Conservation (phyloP, 805 yeast genomes). For the Millerozyma miso region DNA sequence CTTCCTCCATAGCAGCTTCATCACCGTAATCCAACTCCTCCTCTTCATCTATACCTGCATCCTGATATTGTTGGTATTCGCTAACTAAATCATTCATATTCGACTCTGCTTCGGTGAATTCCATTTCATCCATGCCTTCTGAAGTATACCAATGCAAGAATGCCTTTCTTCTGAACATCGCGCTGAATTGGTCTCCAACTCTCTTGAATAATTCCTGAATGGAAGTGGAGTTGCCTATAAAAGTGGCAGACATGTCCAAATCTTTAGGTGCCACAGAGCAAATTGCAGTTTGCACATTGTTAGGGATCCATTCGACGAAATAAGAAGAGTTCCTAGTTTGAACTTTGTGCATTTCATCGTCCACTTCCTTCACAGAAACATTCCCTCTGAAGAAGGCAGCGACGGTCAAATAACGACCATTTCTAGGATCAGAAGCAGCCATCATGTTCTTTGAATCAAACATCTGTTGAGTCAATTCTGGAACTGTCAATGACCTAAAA, state of each 20-base stretch:
- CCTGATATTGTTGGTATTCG: slow-evolving; percentile 91
- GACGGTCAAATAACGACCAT: slow-evolving; percentile 87
- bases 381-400: slow-evolving; percentile 95
- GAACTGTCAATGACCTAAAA: slow-evolving; percentile 80
- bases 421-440: slow-evolving; percentile 91
- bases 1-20: slow-evolving; percentile 58
- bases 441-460: slow-evolving; percentile 90
- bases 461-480: slow-evolving; percentile 91
- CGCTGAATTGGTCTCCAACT: slow-evolving; percentile 83
- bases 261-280: slow-evolving; percentile 88
- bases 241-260: slow-evolving; percentile 86
- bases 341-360: slow-evolving; percentile 84
- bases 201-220: slow-evolving; percentile 88
- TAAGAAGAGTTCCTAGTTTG: slow-evolving; percentile 77
- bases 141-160: slow-evolving; percentile 94
- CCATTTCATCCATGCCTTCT: slow-evolving; percentile 96
- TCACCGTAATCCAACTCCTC: slow-evolving; percentile 68
- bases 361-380: slow-evolving; percentile 89
- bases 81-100: slow-evolving; percentile 84
- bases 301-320: slow-evolving; percentile 96
- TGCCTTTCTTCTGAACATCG: slow-evolving; percentile 91
- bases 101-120: slow-evolving; percentile 90
- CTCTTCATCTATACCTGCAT: slow-evolving; percentile 71
- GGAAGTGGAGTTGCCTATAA: slow-evolving; percentile 89
- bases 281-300: slow-evolving; percentile 89